These are phyloP conservation scores for Chrysochromulina parva DNA, from an alignment of 78 protist genomes.

Conservation along the genomic window DNA sequence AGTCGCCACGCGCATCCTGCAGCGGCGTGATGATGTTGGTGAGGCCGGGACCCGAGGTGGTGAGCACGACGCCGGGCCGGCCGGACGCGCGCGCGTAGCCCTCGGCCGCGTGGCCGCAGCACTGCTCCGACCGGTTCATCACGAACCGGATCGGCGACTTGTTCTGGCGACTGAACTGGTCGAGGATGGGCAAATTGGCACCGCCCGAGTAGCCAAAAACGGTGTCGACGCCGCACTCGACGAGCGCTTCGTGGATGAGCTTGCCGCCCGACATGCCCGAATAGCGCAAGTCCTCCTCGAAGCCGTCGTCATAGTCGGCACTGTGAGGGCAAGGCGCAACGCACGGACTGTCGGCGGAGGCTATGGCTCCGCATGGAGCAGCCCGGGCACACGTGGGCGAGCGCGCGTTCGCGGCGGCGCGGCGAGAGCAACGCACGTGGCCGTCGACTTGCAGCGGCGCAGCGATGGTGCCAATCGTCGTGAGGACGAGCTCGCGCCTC, in stretches of 20 bases:
- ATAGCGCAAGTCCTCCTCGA: background rate
- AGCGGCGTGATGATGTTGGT: conserved; percentile 76
- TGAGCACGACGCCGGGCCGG: conserved; percentile 62
- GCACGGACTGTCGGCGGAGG: no score
- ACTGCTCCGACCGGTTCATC: conserved; percentile 46
- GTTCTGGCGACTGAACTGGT: conserved; percentile 10
- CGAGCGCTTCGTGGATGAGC: conserved; percentile 15
- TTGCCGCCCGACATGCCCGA: conserved; percentile 16
- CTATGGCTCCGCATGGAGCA: no score
- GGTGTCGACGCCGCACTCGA: conserved; percentile 37
- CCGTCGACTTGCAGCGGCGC: no score
- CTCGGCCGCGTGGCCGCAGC: conserved; percentile 43
- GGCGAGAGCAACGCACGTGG: no score
- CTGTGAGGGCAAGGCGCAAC: no score
- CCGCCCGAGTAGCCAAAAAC: conserved; percentile 58
- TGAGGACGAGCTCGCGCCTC: no score
- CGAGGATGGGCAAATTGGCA: conserved; percentile 50
- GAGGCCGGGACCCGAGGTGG: conserved; percentile 65
- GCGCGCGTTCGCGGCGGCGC: no score
- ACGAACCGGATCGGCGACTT: conserved; percentile 31
- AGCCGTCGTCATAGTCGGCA: background rate
- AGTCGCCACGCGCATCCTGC: conserved; percentile 67
- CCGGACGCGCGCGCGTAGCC: conserved; percentile 34
- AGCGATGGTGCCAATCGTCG: no score
- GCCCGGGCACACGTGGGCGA: no score